Conservation (phyloP, 495 filamentous ascomycete genomes). For the Staphylotrichum longicolle region DNA sequence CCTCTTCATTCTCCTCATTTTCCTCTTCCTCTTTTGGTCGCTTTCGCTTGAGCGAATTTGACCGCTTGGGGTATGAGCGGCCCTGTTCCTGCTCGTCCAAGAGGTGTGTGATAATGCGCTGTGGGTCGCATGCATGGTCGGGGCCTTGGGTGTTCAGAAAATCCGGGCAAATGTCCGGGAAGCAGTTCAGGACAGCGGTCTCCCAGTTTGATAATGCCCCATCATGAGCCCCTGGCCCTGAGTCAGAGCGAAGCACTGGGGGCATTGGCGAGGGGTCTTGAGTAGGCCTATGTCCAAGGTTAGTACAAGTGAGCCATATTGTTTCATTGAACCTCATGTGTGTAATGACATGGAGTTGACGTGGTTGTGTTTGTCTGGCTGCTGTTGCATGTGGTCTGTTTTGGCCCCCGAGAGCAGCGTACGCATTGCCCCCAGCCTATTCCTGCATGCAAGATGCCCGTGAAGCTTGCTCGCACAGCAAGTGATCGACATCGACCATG, state of each 20-base stretch:
- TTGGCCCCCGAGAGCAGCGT: too few relatives aligned
- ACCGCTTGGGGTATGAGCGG: slow-evolving; percentile 34
- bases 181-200: slow-evolving; percentile 29
- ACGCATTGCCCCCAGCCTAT: too few relatives aligned
- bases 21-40: slow-evolving; percentile 23
- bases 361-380: too few relatives aligned
- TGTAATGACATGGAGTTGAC: too few relatives aligned
- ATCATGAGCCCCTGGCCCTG: background rate
- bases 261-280: slow-evolving; percentile 9
- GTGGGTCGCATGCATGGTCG: slow-evolving; percentile 21
- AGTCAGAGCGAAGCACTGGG: slow-evolving; percentile 1
- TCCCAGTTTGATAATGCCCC: slow-evolving; percentile 16
- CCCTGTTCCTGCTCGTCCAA: slow-evolving; percentile 39
- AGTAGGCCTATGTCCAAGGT: slow-evolving; percentile 3
- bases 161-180: slow-evolving; percentile 43
- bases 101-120: slow-evolving; percentile 28
- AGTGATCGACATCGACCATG: too few relatives aligned
- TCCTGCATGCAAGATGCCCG: too few relatives aligned
- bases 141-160: slow-evolving; percentile 25
- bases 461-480: too few relatives aligned
- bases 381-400: too few relatives aligned
- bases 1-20: slow-evolving; percentile 22
- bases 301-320: background rate
- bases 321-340: background rate
- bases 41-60: slow-evolving; percentile 37